These are phyloP conservation scores for Yamadazyma sp. DNA, from an alignment of 805 yeast species.

Conservation along the genomic window DNA sequence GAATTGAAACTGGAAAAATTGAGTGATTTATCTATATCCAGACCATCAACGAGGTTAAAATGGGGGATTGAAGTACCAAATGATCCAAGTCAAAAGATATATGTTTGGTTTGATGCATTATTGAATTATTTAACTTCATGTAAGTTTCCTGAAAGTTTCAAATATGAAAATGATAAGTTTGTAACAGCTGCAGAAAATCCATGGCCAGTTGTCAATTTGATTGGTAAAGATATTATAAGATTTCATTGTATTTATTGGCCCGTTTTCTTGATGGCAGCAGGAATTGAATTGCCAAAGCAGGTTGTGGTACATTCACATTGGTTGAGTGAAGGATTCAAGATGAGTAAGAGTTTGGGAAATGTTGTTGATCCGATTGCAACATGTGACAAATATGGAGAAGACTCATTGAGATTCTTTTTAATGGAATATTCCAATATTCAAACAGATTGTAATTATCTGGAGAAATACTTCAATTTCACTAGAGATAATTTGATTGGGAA, in stretches of 20 bases:
- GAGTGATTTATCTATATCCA: conserved; percentile 77
- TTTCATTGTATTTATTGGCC: conserved; percentile 97
- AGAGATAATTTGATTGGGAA: conserved; percentile 75
- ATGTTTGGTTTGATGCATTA: conserved; percentile 97
- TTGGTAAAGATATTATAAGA: conserved; percentile 87
- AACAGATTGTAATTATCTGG: conserved; percentile 77
- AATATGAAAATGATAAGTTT: background rate
- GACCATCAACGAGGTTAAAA: conserved; percentile 70
- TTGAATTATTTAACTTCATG: conserved; percentile 76
- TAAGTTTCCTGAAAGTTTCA: conserved; percentile 42
- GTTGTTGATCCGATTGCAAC: conserved; percentile 87
- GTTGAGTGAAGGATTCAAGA: conserved; percentile 84
- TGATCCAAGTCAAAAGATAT: conserved; percentile 73
- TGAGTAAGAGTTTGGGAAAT: conserved; percentile 92
- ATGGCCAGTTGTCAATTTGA: conserved; percentile 77
- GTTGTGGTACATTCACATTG: conserved; percentile 93
- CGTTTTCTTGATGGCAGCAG: conserved; percentile 81
- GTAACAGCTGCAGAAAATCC: conserved; percentile 17
- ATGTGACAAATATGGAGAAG: conserved; percentile 62
- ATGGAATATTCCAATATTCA: conserved; percentile 72
- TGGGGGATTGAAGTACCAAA: conserved; percentile 94
- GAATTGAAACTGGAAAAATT: conserved; percentile 52
- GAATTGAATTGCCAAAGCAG: conserved; percentile 62
- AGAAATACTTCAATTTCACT: conserved; percentile 46
- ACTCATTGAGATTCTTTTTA: conserved; percentile 70